A percentile compares a stretch with the other conserved stretches of the same genome.
Conservation (phyloP, 129 eudicot genomes). For the Lactuca saligna region DNA sequence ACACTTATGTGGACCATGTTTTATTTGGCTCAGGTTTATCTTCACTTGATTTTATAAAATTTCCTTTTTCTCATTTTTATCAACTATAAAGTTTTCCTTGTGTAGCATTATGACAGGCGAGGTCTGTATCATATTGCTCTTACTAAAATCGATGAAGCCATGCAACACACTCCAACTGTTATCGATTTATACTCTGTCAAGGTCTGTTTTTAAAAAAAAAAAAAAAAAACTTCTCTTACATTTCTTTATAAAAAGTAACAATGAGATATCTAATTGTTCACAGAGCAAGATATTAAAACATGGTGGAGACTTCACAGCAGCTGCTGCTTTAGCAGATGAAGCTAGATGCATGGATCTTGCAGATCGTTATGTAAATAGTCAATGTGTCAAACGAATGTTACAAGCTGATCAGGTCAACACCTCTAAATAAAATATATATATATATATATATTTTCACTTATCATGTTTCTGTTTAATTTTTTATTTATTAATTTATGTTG, state of each 20-base stretch:
- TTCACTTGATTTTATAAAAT: not conserved
- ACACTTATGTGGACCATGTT: slow-evolving; percentile 92
- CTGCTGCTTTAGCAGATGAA: slow-evolving; percentile 99
- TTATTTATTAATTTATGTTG: not conserved
- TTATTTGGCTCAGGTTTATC: slow-evolving; percentile 77
- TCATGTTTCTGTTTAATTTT: not conserved
- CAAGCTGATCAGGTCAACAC: slow-evolving; percentile 89
- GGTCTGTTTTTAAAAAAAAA: slow-evolving; percentile 31
- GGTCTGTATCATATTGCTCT: slow-evolving; percentile 70
- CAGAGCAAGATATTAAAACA: slow-evolving; percentile 93
- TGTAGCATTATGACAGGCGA: slow-evolving; percentile 89
- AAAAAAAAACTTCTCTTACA: not conserved
- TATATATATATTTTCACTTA: not conserved
- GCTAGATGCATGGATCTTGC: slow-evolving; percentile 99
- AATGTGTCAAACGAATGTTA: slow-evolving; percentile 93
- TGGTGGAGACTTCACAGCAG: slow-evolving; percentile 83
- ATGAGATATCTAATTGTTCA: slow-evolving; percentile 6
- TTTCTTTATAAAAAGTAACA: not conserved
- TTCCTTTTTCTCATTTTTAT: slow-evolving; percentile 2
- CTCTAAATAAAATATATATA: not conserved
- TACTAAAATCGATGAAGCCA: slow-evolving; percentile 82
- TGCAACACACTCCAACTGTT: slow-evolving; percentile 90
- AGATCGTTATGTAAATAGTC: slow-evolving; percentile 93
- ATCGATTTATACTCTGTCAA: slow-evolving; percentile 85
- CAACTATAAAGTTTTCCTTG: slow-evolving; percentile 18